Base-by-base conservation (phyloP, 2,329 filamentous ascomycete genomes). In the Parastagonospora nodorum region DNA sequence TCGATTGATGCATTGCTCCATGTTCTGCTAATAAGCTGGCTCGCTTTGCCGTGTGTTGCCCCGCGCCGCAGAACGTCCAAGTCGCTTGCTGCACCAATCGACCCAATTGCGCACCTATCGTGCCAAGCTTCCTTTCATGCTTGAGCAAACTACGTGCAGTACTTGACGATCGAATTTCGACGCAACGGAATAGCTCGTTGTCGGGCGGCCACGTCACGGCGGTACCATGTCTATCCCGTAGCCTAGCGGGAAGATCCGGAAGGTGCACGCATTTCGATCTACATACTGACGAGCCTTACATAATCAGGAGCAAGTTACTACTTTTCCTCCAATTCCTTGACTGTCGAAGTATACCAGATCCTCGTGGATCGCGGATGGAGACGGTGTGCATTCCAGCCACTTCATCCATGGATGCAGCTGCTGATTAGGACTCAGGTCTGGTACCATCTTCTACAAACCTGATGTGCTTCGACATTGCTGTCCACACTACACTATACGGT, bases 391-490 rank as follows among this genome's bases (percentile, higher is more conserved):
- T 37, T 15, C 7, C 29, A 8, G 14, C 14, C 3, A 15, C 4
- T n/a, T 14, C 12, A 37, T n/a, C 7, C 8, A 24, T 24, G 27
- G 30, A 16, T 36, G 31, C 42, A 45, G 48, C 48, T 43, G 44
- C 53, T 58, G 29, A 63, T 33, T 30, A 19, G 16, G 24, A 15
- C 14, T 24, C 41, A 72, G 80, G 59, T 82, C 80, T 33, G 81
- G 81, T 12, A 84, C 77, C 27, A 78, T 91, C 8, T 77, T 94
- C 42, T 94, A 94, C 74, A 85, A 90, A 53, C 89, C 90, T 11
- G 88, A 94, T 72, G 86, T 90, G 64, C 82, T 82, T 51, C 81
- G 86, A 49, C 89, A 91, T 55, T 99, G 94, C 67, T 99, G 94
- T 72, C 92, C 92, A 38, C 92, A 97, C 68, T 97, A 93, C 71